Conservation (phyloP, 257 asterid genomes). For the Capsicum pubescens region DNA sequence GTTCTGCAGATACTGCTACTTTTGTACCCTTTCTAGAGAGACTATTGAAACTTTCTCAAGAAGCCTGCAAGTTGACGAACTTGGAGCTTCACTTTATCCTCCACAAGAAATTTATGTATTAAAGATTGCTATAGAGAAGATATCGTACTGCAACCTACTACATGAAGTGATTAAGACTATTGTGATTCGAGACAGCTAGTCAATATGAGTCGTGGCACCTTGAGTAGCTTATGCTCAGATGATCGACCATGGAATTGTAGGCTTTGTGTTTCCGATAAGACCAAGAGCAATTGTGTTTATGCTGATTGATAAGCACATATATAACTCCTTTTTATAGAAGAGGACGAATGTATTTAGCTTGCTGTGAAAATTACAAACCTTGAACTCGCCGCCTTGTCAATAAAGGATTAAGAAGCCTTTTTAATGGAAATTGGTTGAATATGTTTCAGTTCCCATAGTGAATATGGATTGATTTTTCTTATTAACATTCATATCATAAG, state of each 20-base stretch:
- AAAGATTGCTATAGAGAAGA: conserved; percentile 54
- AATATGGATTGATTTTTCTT: no score
- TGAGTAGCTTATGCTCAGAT: conserved; percentile 7
- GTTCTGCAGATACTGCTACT: conserved; percentile 40
- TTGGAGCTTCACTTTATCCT: conserved; percentile 95
- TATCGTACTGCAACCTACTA: conserved; percentile 34
- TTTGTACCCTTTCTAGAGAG: conserved; percentile 72
- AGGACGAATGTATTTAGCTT: background rate
- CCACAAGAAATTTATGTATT: conserved; percentile 79
- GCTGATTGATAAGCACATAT: background rate
- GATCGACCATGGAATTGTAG: background rate
- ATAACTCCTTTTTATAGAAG: background rate
- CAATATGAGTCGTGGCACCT: background rate
- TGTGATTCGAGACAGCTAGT: background rate
- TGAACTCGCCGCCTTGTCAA: background rate
- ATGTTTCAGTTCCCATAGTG: no score
- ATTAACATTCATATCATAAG: no score
- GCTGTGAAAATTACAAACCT: background rate
- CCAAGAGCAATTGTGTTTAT: background rate
- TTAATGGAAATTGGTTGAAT: background rate
- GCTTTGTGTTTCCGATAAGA: background rate
- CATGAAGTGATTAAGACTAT: background rate
- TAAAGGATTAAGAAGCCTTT: background rate
- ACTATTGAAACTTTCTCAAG: conserved; percentile 63
- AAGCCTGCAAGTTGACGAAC: conserved; percentile 76